Evolutionary conservation across 768 basidiomycete genomes (phyloP), one percentile per base, ranked within the genome.

Genomic region (Favolaschia claudopus): DNA sequence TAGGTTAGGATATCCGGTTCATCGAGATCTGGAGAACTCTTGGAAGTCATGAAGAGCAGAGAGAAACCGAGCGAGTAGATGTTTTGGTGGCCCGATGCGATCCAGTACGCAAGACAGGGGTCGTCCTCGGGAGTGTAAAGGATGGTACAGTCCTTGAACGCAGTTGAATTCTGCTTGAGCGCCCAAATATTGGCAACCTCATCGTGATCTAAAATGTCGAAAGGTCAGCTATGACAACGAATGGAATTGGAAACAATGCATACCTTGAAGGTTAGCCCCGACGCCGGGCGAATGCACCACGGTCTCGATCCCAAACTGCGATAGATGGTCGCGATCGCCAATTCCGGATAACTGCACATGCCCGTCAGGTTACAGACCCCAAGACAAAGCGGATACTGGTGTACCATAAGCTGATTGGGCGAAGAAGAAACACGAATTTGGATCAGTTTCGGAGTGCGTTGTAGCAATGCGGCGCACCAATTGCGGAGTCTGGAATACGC

Each of bases 241-340:
- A 9, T 70, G 25, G 15, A 72, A n/a, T 31, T 63, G 39, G 43
- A 74, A 73, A 10, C 72, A 68, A 27, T 67, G 46, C 17, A 20
- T 63, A 54, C 73, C 74, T 55, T 72, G 69, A 15, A 74, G 56
- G 50, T 74, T 72, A 8, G 45, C 62, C 20, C 74, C 74, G 17
- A 75, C 73, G 7, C 68, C 69, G 1, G 74, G 69, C 29, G 69
- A 54, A 40, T 72, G 38, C 1, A 68, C 57, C 13, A 67, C 50
- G 14, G 65, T 40, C n/a, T 62, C 47, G 22, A 72, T 71, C 4
- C 68, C 65, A 43, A 72, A 58, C 17, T 58, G 36, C 13, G 32
- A 46, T 5, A 72, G 54, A 2, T 66, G 62, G 12, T 47, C 27
- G 5, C 46, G 25, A 36, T 70, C 63, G 10, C 71, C 71, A 32